Evolutionary conservation across 345 rosid genomes (phyloP), one percentile per base, ranked within the genome.

Genomic region (Salix brachista): DNA sequence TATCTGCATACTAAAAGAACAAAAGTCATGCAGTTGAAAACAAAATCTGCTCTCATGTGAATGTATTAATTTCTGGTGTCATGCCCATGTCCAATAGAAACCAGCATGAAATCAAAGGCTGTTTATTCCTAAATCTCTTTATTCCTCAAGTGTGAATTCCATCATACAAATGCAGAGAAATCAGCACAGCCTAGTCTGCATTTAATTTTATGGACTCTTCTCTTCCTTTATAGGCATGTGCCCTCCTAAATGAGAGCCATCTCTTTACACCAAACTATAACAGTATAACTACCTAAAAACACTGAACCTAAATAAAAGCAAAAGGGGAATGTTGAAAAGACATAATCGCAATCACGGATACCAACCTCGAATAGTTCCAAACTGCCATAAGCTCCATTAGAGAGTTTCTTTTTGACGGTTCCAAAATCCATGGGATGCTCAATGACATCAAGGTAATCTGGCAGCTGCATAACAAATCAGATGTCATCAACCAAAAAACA

Each of bases 331-430:
- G 8, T 2, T 36, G 58, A 14, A 68, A 74, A 60, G 16, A 58
- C 9, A 17, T 10, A 34, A 56, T 41, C 34, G 21, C n/a, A 60
- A 42, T 42, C 19, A 36, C 26, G 37, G 54, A 44, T 23, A 75
- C 72, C 42, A 77, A 81, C 83, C 83, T 81, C 83, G 69, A 81
- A 81, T 41, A 77, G 83, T 28, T 81, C 83, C 70, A 81, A 72
- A 41, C 16, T 81, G 28, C 67, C 36, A 39, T 81, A 81, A 61
- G 37, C 66, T 11, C 80, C 72, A n/a, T 23, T 30, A 39, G 70
- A 17, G 69, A 81, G 74, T 9, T 81, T 81, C 69, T 81, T 72
- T 65, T 71, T 77, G 65, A 81, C 64, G 12, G 83, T 81, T 10
- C 34, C 74, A 68, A 81, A 77, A 69, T 81, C 83, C 83, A 81